phyloP scores from a whole-genome alignment of 2,329 filamentous ascomycete genomes.

The Trichoderma asperellum region DNA sequence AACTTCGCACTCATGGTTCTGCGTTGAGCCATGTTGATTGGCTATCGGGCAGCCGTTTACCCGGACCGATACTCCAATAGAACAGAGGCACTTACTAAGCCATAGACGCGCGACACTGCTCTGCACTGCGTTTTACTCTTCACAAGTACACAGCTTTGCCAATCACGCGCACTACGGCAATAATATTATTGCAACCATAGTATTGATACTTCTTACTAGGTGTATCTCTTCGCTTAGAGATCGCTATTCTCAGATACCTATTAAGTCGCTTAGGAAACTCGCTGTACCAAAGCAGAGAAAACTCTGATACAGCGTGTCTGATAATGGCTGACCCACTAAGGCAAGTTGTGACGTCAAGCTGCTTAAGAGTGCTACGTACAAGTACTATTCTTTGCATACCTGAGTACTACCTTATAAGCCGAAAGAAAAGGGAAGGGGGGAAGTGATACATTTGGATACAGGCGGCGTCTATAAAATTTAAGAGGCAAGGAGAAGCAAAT shows the following conservation, averaged over 20 bases:
- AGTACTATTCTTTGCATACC: background rate
- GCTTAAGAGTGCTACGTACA: conserved; percentile 11
- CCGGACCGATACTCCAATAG: background rate
- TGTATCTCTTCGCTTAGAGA: background rate
- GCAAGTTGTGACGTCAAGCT: conserved; percentile 28
- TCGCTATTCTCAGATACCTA: background rate
- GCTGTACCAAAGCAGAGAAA: background rate
- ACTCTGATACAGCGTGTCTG: background rate
- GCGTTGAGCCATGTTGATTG: background rate
- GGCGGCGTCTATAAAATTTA: background rate
- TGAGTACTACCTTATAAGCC: background rate
- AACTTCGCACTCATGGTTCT: no score
- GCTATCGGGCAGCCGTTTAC: background rate
- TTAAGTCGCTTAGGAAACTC: background rate
- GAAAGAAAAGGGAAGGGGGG: background rate
- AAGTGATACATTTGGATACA: background rate
- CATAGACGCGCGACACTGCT: background rate
- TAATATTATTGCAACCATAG: background rate
- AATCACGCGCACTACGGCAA: background rate
- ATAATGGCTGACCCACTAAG: conserved; percentile 8
- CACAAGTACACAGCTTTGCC: background rate
- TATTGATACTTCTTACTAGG: background rate
- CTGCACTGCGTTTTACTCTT: background rate
- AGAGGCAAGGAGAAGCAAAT: background rate
- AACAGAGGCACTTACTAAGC: background rate